Base-by-base conservation (phyloP, 345 rosid genomes). In the Gossypium sturtianum region DNA sequence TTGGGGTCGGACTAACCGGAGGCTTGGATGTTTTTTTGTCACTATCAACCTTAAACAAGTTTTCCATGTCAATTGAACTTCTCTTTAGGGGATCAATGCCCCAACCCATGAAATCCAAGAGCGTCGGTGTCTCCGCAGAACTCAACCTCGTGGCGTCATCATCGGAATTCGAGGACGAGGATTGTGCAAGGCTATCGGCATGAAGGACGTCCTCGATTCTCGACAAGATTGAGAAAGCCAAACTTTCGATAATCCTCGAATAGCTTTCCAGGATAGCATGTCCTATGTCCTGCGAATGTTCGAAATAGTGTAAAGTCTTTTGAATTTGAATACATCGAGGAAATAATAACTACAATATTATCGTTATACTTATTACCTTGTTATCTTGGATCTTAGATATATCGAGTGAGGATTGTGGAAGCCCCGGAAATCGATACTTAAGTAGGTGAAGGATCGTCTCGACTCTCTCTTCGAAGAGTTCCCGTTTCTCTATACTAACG, bases 251-350 rank as follows among this genome's bases (percentile, higher is more conserved):
- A 61, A 90, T 82, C 83, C 99, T 91, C 0, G 99, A 95, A 77
- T 93, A 95, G 86, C 98, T 95, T 81, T 93, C 99, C 49, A 95
- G 86, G 38, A 95, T 85, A 1, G 99, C 93, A 73, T 90, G 97
- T n/a, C 99, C 99, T 3, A 93, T 85, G 62, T 95, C 98, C 99
- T 95, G 85, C 45, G 3, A 51, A 23, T 20, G 20, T 65, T 13
- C 8, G 7, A 34, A 5, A 19, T 2, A n/a, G 12, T 13, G 3
- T 23, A 41, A 47, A 23, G 17, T 59, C 25, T 23, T 59, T 23
- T 16, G 38, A 6, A 59, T 12, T 59, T 34, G 63, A 59, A 22
- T 22, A 57, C 5, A 57, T 57, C 25, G 13, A 20, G 52, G 52
- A 57, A 22, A 57, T 57, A 4, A 20, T 56, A 56, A 19, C 38